Conservation (phyloP, 176 grass and related monocot species). For the Ensete glaucum region DNA sequence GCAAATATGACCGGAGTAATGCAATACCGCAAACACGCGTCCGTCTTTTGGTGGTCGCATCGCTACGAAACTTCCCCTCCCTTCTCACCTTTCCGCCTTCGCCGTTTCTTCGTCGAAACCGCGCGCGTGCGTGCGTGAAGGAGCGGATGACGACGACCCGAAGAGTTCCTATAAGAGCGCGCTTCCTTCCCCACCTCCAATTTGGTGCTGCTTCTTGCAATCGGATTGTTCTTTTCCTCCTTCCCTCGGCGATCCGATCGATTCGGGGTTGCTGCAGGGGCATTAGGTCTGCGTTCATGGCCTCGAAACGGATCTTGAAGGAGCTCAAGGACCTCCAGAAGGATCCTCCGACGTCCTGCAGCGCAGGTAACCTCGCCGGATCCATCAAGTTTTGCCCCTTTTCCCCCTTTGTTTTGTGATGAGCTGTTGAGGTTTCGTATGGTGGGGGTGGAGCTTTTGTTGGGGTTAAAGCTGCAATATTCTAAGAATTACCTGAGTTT, state of each 20-base stretch:
- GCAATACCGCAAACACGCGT: too few species aligned
- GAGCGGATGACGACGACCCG: not conserved
- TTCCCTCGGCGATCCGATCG: not conserved
- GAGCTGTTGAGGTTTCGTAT: too few species aligned
- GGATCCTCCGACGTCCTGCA: slow-evolving; percentile 11
- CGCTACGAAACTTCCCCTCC: too few species aligned
- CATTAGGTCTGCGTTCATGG: not conserved
- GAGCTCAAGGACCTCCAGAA: slow-evolving; percentile 15
- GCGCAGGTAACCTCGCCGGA: not conserved
- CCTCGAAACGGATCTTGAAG: slow-evolving; percentile 10
- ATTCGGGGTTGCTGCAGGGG: not conserved
- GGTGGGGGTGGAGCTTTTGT: too few species aligned
- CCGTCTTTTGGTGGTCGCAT: too few species aligned
- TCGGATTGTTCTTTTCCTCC: not conserved
- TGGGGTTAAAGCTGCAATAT: too few species aligned
- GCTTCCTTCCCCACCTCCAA: not conserved
- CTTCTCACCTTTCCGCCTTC: not conserved
- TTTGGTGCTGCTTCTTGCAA: not conserved
- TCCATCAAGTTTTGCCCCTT: not conserved
- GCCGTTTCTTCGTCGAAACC: not conserved
- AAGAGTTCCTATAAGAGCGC: not conserved
- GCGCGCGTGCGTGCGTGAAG: not conserved
- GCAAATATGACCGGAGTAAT: too few species aligned
- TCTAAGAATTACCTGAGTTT: too few species aligned
- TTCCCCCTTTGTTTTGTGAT: too few species aligned